Base-by-base conservation (phyloP, 345 rosid genomes). In the Physaria fendleri region DNA sequence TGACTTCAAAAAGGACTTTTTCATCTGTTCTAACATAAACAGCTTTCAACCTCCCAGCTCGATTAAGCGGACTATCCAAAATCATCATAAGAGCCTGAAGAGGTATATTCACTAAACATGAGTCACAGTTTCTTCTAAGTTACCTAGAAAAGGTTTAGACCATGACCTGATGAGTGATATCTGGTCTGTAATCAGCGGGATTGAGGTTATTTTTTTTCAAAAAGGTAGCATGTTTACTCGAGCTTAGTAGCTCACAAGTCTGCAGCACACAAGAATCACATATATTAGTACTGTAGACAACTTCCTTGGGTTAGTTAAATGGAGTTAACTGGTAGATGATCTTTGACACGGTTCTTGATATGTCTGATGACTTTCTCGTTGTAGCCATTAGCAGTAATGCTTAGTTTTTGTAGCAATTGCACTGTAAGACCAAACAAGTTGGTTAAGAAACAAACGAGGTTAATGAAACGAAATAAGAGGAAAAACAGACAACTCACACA, bases 1-100 rank as follows among this genome's bases (percentile, higher is more conserved):
- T 84, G 16, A 91, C 84, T 77, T 91, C 86, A 71, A 91, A 78
- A 55, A 87, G 95, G 25, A 91, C 88, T 67, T 95, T 95, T 78
- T 79, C 76, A 15, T 85, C 95, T 4, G 98, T 91, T 73, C 62
- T 82, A 67, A 91, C 94, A 47, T 85, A 88, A 6, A 91, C 78
- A 4, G 96, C 87, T 61, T 63, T 75, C 56, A 91, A 73, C 60
- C 86, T 84, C 62, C 98, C 98, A 56, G 98, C 96, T 69, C 85
- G 84, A 44, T 80, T 88, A 40, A 91, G 48, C 1, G 96, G 95
- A 68, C 96, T 91, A 68, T 91, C 98, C 50, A 88, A 56, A 65
- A 91, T 91, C 15, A 84, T 61, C 13, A 85, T 55, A 17, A 91
- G 83, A 40, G 95, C 98, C 98, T 88, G 79, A 62, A 59, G 47